phyloP scores from a whole-genome alignment of 2,329 filamentous ascomycete species.

The Amesomyces nigricolor region DNA sequence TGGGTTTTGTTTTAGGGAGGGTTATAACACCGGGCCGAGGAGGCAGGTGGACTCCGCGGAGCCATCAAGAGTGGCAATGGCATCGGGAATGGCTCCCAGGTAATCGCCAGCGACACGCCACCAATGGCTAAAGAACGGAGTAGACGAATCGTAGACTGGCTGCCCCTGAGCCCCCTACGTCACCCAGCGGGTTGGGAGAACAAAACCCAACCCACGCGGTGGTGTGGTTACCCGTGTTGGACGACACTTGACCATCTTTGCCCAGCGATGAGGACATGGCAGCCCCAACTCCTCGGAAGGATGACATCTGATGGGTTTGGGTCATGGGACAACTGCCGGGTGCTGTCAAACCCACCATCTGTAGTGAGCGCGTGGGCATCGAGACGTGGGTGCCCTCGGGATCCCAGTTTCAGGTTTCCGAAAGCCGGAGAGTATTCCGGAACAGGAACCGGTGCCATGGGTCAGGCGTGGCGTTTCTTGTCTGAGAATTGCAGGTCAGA shows the following conservation, averaged over 20 bases:
- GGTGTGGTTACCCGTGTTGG: no score
- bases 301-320: background rate
- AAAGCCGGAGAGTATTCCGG: background rate
- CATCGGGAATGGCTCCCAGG: no score
- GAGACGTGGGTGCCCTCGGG: background rate
- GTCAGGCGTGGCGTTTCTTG: background rate
- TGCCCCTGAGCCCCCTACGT: no score
- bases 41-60: no score
- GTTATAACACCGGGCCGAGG: background rate
- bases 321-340: background rate
- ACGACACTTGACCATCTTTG: background rate
- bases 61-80: no score
- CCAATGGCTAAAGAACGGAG: no score
- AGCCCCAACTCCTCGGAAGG: background rate
- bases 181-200: no score
- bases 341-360: conserved; percentile 2
- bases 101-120: no score
- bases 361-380: background rate
- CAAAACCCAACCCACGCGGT: no score
- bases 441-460: background rate
- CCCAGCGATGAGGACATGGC: background rate
- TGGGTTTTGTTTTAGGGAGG: background rate
- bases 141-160: no score
- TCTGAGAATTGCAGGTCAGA: background rate
- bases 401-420: conserved; percentile 2